Percentiles rank a stretch among this genome's conserved stretches.
phyloP scores from a whole-genome alignment of 2,329 filamentous ascomycete species.

The Aspergillus sp. region DNA sequence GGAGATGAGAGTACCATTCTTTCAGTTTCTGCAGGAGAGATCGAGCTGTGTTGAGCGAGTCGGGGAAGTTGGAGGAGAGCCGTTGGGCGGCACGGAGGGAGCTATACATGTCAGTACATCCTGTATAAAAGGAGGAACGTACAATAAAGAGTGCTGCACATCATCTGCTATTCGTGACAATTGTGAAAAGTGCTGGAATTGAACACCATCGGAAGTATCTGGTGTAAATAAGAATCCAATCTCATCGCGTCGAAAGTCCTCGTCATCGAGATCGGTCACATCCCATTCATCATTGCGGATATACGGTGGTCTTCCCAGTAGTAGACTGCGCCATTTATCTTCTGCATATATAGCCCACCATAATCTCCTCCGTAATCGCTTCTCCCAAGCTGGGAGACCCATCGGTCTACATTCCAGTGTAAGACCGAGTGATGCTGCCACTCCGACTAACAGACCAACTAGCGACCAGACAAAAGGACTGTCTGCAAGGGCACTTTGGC shows the following conservation, averaged over 20 bases:
- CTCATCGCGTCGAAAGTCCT: conserved; percentile 7
- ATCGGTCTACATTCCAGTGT: conserved; percentile 24
- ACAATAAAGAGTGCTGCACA: conserved; percentile 19
- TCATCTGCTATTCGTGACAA: conserved; percentile 17
- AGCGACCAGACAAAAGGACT: conserved; percentile 27
- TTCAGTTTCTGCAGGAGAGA: conserved; percentile 15
- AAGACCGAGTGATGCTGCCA: conserved; percentile 24
- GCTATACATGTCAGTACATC: conserved; percentile 3
- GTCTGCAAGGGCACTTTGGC: conserved; percentile 16
- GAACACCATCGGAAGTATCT: conserved; percentile 1
- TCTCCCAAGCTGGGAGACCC: conserved; percentile 27
- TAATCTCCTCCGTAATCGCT: conserved; percentile 25
- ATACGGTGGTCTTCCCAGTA: conserved; percentile 25
- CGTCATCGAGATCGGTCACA: conserved; percentile 15
- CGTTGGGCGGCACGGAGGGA: conserved; percentile 16
- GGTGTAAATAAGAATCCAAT: conserved; percentile 2
- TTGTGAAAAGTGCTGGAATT: conserved; percentile 13
- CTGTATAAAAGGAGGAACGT: conserved; percentile 1
- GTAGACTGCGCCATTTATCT: conserved; percentile 27
- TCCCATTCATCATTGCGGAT: conserved; percentile 27
- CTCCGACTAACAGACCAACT: conserved; percentile 18
- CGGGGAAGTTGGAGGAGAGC: conserved; percentile 15
- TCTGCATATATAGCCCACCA: conserved; percentile 32
- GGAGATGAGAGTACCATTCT: conserved; percentile 18
- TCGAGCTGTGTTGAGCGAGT: conserved; percentile 14